Conservation (phyloP, 306 rosid species). For the Quercus wislizeni region DNA sequence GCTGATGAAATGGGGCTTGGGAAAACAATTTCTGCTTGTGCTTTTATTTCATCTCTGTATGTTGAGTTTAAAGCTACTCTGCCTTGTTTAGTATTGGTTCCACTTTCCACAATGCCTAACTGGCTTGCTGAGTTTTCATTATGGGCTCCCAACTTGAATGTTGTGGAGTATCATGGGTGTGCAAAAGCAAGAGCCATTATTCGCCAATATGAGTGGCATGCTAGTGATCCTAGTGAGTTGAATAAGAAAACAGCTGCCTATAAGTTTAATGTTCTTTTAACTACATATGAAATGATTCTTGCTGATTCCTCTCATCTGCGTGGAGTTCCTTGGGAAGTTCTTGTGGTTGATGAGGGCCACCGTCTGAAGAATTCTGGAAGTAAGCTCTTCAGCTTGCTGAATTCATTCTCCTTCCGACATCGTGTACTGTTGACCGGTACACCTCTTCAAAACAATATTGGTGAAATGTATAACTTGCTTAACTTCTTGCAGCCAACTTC, state of each 20-base stretch:
- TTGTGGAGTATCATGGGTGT: constrained; percentile 98
- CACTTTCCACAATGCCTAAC: constrained; percentile 96
- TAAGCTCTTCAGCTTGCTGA: constrained; percentile 97
- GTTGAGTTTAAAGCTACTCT: constrained; percentile 84
- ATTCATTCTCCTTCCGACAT: constrained; percentile 90
- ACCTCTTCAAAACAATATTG: constrained; percentile 95
- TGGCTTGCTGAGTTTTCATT: constrained; percentile 93
- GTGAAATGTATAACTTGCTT: constrained; percentile 99
- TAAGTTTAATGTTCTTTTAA: constrained; percentile 89
- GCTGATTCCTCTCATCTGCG: constrained; percentile 95
- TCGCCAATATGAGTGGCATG: constrained; percentile 99
- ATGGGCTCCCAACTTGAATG: constrained; percentile 96
- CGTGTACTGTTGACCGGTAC: constrained; percentile 98
- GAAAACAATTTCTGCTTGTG: constrained; percentile 93
- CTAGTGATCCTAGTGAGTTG: constrained; percentile 50
- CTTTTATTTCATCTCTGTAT: constrained; percentile 83
- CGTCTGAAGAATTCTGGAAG: constrained; percentile 96
- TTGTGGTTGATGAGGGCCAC: constrained; percentile 97
- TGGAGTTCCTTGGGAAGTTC: constrained; percentile 99
- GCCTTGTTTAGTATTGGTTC: constrained; percentile 98
- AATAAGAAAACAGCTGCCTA: constrained; percentile 74
- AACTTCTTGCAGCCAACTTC: constrained; percentile 98
- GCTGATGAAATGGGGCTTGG: constrained; percentile 99
- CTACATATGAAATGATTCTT: constrained; percentile 97
- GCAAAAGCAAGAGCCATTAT: constrained; percentile 92